Percentiles rank a stretch among this genome's conserved stretches.
phyloP scores from a whole-genome alignment of 306 rosid species.

The Hippophae gyantsensis region DNA sequence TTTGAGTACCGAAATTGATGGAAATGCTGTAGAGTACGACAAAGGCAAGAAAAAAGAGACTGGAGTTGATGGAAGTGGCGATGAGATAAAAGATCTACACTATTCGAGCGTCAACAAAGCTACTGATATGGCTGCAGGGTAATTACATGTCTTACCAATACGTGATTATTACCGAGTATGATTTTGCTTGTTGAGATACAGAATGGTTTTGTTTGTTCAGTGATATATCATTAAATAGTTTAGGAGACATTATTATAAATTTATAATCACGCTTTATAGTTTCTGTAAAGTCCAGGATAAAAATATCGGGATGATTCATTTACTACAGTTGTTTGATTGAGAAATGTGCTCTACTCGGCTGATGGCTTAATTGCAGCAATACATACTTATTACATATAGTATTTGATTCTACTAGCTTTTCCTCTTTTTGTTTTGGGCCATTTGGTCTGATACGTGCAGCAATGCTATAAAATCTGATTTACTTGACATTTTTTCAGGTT shows the following conservation, averaged over 20 bases:
- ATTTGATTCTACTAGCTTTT: not conserved
- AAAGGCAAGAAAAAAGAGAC: constrained; percentile 70
- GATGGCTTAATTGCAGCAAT: no score
- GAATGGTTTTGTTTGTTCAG: not conserved
- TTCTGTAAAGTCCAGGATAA: no score
- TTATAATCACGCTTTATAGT: no score
- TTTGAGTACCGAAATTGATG: constrained; percentile 57
- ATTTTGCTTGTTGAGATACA: not conserved
- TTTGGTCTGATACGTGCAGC: no score
- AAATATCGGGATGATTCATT: no score
- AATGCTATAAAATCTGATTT: not conserved
- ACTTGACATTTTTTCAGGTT: constrained; percentile 47
- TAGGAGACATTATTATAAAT: no score
- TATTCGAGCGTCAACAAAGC: constrained; percentile 87
- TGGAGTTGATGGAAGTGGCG: constrained; percentile 49
- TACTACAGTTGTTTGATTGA: no score
- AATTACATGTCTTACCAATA: constrained; percentile 13
- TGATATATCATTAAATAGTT: no score
- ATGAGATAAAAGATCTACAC: constrained; percentile 76
- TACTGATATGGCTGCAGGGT: constrained; percentile 98
- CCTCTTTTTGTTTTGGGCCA: not conserved
- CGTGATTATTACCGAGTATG: not conserved
- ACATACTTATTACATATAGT: no score
- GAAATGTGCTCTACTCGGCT: no score
- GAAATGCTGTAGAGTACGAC: constrained; percentile 37